phyloP scores from a whole-genome alignment of 495 filamentous ascomycete species.

The Thermothielavioides terrestris region DNA sequence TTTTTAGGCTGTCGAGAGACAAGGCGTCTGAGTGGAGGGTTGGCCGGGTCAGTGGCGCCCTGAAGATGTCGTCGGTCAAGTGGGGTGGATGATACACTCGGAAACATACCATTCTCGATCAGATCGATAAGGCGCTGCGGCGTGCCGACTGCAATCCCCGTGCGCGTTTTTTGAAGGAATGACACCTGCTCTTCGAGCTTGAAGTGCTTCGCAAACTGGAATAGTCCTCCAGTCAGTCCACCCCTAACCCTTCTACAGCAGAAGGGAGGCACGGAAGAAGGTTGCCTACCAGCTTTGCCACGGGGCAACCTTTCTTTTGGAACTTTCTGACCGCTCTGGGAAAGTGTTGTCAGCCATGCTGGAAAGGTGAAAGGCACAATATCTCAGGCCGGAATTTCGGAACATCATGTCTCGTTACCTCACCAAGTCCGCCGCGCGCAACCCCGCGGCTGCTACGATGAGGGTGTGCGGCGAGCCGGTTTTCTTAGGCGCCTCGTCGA shows the following conservation, averaged over 20 bases:
- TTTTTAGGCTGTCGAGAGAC: constrained; percentile 56
- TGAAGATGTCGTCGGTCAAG: neutral
- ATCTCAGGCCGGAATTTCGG: neutral
- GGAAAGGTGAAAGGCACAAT: neutral
- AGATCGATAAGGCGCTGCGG: constrained; percentile 73
- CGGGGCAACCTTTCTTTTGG: constrained; percentile 61
- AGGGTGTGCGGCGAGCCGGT: constrained; percentile 81
- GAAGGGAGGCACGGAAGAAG: neutral
- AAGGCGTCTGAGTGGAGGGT: constrained; percentile 49
- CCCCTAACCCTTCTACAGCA: neutral
- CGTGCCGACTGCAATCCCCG: constrained; percentile 83
- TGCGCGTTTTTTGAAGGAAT: constrained; percentile 59
- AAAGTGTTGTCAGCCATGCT: neutral
- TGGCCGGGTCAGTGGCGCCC: constrained; percentile 6
- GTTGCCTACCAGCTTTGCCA: constrained; percentile 63
- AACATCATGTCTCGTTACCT: constrained; percentile 48
- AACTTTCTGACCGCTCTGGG: constrained; percentile 63
- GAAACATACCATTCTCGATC: constrained; percentile 67
- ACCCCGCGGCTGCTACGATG: constrained; percentile 66
- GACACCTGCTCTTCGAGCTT: constrained; percentile 81
- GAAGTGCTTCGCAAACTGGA: constrained; percentile 87
- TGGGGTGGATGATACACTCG: neutral
- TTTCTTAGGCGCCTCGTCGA: constrained; percentile 54
- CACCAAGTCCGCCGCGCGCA: constrained; percentile 71
- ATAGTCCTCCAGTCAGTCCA: neutral